Base-by-base conservation (phyloP, 2,329 filamentous ascomycete genomes). In the Bertia moriformis region DNA sequence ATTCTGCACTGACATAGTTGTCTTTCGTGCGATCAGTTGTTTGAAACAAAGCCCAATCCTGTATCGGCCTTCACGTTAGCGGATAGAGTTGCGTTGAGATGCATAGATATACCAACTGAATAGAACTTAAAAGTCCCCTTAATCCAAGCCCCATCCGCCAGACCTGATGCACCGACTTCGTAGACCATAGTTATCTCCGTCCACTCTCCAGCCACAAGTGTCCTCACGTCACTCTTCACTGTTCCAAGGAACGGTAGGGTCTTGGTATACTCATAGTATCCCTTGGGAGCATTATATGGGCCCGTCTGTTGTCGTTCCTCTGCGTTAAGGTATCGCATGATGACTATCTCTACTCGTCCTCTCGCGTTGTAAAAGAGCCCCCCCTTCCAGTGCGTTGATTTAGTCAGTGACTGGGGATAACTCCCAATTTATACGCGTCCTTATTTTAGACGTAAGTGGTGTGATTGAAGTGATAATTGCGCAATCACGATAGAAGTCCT, bases 111-210 rank as follows among this genome's bases (percentile, higher is more conserved):
- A 43, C 39, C 32, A 22, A 43, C 43, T 10, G 55, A 57, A 43
- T 59, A 58, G 29, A 59, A 58, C 35, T 59, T 57, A 48, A 58
- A 58, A 0, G 56, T 58, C 2, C 55, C 56, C 39, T 59, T 59
- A 38, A 59, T 57, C 56, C 51, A 58, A 3, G 55, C 55, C 2
- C 56, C 53, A 40, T 56, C 53, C 2, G 51, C 53, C 13, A 54
- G 46, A n/a, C 52, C 53, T 36, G 49, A 52, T 3, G 44, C 53
- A 3, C 55, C 55, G 4, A 51, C 49, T 13, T 46, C 50, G 40
- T 56, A 57, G 3, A 46, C 48, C n/a, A 49, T 37, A 3, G 48
- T 36, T 7, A 54, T 38, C 32, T 56, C 53, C 4, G 51, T 52
- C 51, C 49, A 54, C 43, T 55, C 44, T 3, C 53, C 52, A 1